phyloP scores from a whole-genome alignment of 176 grass and related monocot species.

The Eremochloa ophiuroides region DNA sequence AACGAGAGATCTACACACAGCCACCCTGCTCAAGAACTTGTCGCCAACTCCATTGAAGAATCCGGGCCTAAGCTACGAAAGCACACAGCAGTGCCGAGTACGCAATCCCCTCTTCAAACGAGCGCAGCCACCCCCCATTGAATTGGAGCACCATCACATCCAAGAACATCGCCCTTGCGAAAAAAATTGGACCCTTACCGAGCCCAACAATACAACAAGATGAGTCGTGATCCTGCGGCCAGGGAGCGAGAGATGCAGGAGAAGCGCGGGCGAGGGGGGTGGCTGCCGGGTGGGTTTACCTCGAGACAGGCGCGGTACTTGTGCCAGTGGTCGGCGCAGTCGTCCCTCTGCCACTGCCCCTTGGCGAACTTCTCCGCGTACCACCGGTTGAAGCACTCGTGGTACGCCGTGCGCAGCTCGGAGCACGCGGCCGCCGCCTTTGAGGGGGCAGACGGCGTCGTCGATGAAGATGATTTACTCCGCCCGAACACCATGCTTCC shows the following conservation, averaged over 20 bases:
- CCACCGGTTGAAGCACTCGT: constrained; percentile 97
- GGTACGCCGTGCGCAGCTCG: constrained; percentile 66
- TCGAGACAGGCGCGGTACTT: constrained; percentile 79
- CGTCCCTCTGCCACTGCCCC: constrained; percentile 83
- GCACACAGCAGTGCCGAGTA: neutral
- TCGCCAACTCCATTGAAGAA: neutral
- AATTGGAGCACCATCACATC: neutral
- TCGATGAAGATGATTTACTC: constrained; percentile 25
- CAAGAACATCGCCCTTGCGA: neutral
- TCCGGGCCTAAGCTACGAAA: neutral
- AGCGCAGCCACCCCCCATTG: neutral
- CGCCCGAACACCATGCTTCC: constrained; percentile 51
- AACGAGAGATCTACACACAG: neutral
- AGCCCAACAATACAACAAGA: neutral
- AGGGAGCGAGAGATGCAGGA: neutral
- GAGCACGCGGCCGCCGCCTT: constrained; percentile 56
- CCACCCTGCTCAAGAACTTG: neutral
- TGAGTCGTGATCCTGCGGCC: neutral
- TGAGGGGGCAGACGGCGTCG: constrained; percentile 18
- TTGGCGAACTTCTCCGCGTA: constrained; percentile 96
- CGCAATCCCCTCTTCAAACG: neutral
- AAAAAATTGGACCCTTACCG: neutral
- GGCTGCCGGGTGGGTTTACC: constrained; percentile 19
- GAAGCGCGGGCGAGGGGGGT: neutral
- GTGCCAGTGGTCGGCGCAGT: constrained; percentile 67